These are phyloP conservation scores for Lentinula raphanica DNA, from an alignment of 768 basidiomycete genomes.

Conservation along the genomic window DNA sequence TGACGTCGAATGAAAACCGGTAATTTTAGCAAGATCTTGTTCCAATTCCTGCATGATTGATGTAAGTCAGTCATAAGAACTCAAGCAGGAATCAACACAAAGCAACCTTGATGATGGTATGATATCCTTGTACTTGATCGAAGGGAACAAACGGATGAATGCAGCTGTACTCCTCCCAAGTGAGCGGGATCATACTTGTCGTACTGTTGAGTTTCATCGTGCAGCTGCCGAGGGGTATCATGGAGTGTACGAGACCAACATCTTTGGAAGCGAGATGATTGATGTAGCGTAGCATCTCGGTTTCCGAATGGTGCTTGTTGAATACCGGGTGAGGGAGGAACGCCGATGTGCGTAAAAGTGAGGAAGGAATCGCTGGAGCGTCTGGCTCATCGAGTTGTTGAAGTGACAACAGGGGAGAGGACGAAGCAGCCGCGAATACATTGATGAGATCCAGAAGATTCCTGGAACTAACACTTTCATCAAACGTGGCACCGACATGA, in stretches of 20 bases:
- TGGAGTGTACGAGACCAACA: slow-evolving; percentile 88
- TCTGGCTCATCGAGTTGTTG: slow-evolving; percentile 42
- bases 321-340: slow-evolving; percentile 88
- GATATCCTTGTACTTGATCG: slow-evolving; percentile 88
- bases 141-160: slow-evolving; percentile 92
- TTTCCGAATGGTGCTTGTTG: slow-evolving; percentile 97
- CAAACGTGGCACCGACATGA: slow-evolving; percentile 83
- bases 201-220: slow-evolving; percentile 99
- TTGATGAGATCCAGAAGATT: slow-evolving; percentile 77
- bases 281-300: slow-evolving; percentile 97
- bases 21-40: slow-evolving; percentile 84
- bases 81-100: not conserved
- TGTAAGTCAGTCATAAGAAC: not conserved
- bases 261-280: slow-evolving; percentile 93
- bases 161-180: slow-evolving; percentile 85
- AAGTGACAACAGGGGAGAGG: slow-evolving; percentile 39
- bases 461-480: slow-evolving; percentile 78
- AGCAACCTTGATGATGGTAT: slow-evolving; percentile 67
- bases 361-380: slow-evolving; percentile 45
- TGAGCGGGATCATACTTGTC: slow-evolving; percentile 94
- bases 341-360: slow-evolving; percentile 55
- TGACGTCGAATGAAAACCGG: slow-evolving; percentile 93
- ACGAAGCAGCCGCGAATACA: slow-evolving; percentile 69
- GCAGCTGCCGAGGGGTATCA: slow-evolving; percentile 94
- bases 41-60: slow-evolving; percentile 68